These are phyloP conservation scores for Groenewaldozyma salmanticensis DNA, from an alignment of 805 yeast genomes.

Conservation along the genomic window DNA sequence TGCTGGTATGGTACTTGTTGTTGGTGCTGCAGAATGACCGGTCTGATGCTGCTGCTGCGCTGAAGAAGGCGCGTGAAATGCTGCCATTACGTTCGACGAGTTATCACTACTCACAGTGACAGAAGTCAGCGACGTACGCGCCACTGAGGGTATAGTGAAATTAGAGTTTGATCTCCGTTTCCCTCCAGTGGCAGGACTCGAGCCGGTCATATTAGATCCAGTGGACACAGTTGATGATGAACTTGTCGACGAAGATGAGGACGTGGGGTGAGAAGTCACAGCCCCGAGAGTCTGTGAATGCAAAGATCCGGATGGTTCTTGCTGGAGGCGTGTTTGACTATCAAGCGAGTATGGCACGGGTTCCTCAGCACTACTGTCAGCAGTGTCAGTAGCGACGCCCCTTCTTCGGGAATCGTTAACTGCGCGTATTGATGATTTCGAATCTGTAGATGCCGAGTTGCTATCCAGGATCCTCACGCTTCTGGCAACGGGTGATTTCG, in stretches of 20 bases:
- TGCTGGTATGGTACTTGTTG: too few species aligned
- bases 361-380: not conserved
- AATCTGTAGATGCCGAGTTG: not conserved
- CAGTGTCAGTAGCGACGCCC: too few species aligned
- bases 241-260: not conserved
- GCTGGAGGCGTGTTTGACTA: too few species aligned
- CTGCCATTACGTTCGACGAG: not conserved
- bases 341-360: not conserved
- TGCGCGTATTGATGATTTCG: too few species aligned
- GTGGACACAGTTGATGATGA: slow-evolving; percentile 8
- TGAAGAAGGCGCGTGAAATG: slow-evolving; percentile 4
- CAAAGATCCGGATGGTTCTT: too few species aligned
- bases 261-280: not conserved
- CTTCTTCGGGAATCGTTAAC: too few species aligned
- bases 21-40: not conserved
- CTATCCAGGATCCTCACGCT: not conserved
- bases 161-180: slow-evolving; percentile 19
- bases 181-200: slow-evolving; percentile 2
- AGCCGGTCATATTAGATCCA: not conserved
- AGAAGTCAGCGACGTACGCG: slow-evolving; percentile 20
- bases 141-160: slow-evolving; percentile 20
- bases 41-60: slow-evolving; percentile 11
- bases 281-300: not conserved
- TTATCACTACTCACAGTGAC: slow-evolving; percentile 6
- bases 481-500: not conserved